A percentile compares a stretch with the other conserved stretches of the same genome.
These are phyloP conservation scores for Colletotrichum liriopes DNA, from an alignment of 2,329 filamentous ascomycete species.

Conservation along the genomic window DNA sequence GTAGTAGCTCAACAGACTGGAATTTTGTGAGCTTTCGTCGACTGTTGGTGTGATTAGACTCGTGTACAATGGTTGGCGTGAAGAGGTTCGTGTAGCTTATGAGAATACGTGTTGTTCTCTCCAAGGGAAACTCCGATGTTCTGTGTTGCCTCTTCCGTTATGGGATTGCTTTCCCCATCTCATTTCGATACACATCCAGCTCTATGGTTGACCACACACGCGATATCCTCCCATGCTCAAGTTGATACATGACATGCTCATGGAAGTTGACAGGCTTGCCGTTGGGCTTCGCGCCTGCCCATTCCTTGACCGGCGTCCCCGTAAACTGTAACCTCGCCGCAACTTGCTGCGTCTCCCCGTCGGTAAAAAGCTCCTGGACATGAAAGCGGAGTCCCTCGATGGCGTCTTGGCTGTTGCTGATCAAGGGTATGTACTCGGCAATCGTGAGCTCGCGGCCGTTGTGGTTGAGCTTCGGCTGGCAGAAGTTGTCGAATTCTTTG, in stretches of 20 bases:
- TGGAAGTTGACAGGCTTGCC: slow-evolving; percentile 49
- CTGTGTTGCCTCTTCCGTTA: background rate
- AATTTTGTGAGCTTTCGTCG: too few species aligned
- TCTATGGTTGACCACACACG: slow-evolving; percentile 54
- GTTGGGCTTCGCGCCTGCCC: slow-evolving; percentile 49
- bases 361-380: slow-evolving; percentile 49
- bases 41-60: background rate
- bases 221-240: slow-evolving; percentile 51
- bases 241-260: slow-evolving; percentile 54
- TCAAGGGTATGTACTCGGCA: slow-evolving; percentile 49
- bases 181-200: slow-evolving; percentile 46
- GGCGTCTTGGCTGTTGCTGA: slow-evolving; percentile 49
- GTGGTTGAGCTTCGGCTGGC: slow-evolving; percentile 48
- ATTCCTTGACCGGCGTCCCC: slow-evolving; percentile 48
- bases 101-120: background rate
- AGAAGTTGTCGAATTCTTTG: slow-evolving; percentile 47
- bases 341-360: slow-evolving; percentile 50
- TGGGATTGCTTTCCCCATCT: background rate
- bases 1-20: too few species aligned
- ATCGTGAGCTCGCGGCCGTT: slow-evolving; percentile 48
- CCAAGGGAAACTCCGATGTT: background rate
- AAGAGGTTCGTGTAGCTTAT: background rate
- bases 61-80: background rate
- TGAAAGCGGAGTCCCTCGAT: slow-evolving; percentile 49
- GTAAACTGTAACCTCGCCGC: slow-evolving; percentile 51